Percentiles rank a stretch among this genome's conserved stretches.
Evolutionary conservation across 306 rosid species (phyloP).

Genomic region (Dryas drummondii): DNA sequence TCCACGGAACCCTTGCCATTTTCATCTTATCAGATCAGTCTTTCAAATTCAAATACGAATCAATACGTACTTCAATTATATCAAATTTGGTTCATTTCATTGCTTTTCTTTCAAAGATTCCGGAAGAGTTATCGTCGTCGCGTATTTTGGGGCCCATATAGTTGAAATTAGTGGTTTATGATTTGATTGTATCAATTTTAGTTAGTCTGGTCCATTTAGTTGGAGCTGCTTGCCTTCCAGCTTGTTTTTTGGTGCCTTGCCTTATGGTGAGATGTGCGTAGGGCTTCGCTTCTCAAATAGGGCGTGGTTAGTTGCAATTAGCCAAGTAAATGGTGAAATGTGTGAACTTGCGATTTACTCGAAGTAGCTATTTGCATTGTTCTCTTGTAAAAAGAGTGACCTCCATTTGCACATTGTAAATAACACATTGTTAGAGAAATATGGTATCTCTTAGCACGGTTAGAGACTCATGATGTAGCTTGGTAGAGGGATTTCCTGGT

Average conservation of each 20-base stretch:
- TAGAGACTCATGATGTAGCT: background rate
- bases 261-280: background rate
- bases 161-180: background rate
- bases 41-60: background rate
- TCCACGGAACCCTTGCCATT: slow-evolving; percentile 24
- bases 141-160: background rate
- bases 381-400: background rate
- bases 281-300: background rate
- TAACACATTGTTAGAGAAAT: background rate
- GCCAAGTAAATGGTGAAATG: background rate
- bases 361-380: background rate
- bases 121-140: background rate
- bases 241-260: too few species aligned
- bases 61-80: background rate
- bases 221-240: background rate
- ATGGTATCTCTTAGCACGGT: background rate
- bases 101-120: background rate
- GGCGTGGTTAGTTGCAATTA: background rate
- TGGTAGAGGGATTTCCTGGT: background rate
- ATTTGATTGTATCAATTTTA: background rate
- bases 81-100: background rate
- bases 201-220: background rate
- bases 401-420: too few species aligned
- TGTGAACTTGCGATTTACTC: background rate
- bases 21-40: slow-evolving; percentile 34